Conservation (phyloP, 2,329 filamentous ascomycete genomes). For the Neofusicoccum sp. region DNA sequence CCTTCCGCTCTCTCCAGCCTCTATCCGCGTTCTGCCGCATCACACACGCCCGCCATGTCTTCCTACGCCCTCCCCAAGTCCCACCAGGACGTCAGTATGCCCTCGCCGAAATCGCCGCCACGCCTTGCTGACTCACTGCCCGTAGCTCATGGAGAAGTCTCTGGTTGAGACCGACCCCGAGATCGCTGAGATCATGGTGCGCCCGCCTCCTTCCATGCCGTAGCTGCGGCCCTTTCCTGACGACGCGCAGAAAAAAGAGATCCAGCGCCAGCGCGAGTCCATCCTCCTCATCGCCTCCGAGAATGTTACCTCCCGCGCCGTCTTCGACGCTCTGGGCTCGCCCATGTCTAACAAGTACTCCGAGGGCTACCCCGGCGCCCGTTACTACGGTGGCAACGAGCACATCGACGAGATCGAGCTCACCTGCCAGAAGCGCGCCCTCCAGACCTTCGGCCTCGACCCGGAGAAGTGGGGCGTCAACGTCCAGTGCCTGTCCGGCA, state of each 20-base stretch:
- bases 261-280: constrained; percentile 96
- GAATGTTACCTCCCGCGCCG: constrained; percentile 43
- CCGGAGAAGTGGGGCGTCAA: constrained; percentile 94
- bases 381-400: constrained; percentile 97
- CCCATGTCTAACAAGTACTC: constrained; percentile 88
- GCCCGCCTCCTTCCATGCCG: neutral
- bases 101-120: constrained; percentile 24
- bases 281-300: constrained; percentile 65
- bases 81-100: constrained; percentile 63
- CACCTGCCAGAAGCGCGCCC: constrained; percentile 85
- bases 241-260: constrained; percentile 73
- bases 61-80: constrained; percentile 67
- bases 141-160: constrained; percentile 92
- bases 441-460: constrained; percentile 84
- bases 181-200: constrained; percentile 94
- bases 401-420: constrained; percentile 91
- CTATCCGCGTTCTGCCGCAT: neutral
- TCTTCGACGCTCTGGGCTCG: constrained; percentile 54
- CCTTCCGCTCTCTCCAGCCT: neutral
- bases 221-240: constrained; percentile 33
- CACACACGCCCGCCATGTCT: constrained; percentile 32
- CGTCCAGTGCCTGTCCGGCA: constrained; percentile 82
- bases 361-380: constrained; percentile 92
- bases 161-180: constrained; percentile 90
- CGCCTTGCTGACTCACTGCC: constrained; percentile 39